These are phyloP conservation scores for Termitomyces sp. DNA, from an alignment of 768 basidiomycete genomes.

Conservation along the genomic window DNA sequence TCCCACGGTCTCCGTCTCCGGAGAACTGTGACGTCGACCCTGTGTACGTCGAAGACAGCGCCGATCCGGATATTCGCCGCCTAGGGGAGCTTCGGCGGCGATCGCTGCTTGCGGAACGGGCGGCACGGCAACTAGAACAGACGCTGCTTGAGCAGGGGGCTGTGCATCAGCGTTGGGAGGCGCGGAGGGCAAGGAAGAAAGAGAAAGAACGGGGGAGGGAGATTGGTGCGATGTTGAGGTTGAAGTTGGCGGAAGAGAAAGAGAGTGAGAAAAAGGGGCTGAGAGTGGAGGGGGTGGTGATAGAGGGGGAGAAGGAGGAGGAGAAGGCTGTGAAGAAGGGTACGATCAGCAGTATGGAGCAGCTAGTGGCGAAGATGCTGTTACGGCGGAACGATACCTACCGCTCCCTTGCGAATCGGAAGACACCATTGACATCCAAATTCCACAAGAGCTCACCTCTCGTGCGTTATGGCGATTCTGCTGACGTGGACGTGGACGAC, in stretches of 20 bases:
- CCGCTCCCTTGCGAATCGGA: slow-evolving; percentile 13
- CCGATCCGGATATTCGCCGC: slow-evolving; percentile 31
- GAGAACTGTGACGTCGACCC: slow-evolving; percentile 33
- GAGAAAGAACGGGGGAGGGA: slow-evolving; percentile 53
- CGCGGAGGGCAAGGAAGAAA: slow-evolving; percentile 37
- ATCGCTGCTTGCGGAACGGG: slow-evolving; percentile 15
- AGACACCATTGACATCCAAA: slow-evolving; percentile 8
- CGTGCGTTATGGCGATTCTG: background rate
- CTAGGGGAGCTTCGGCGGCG: slow-evolving; percentile 35
- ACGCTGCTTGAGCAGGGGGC: slow-evolving; percentile 26
- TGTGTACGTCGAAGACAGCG: slow-evolving; percentile 21
- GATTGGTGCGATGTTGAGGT: slow-evolving; percentile 46
- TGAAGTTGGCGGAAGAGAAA: slow-evolving; percentile 35
- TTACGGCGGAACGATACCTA: slow-evolving; percentile 21
- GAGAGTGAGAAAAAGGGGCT: background rate
- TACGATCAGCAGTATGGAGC: slow-evolving; percentile 25
- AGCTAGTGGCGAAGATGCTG: slow-evolving; percentile 35
- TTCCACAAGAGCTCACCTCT: slow-evolving; percentile 9
- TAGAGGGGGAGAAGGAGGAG: background rate
- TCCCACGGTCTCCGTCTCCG: slow-evolving; percentile 37
- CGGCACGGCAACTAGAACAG: slow-evolving; percentile 14
- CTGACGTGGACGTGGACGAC: background rate
- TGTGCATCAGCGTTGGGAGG: slow-evolving; percentile 32
- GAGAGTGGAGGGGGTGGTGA: background rate
- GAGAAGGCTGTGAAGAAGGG: background rate